These are phyloP conservation scores for Musa beccarii DNA, from an alignment of 176 grass and related monocot genomes.

Conservation along the genomic window DNA sequence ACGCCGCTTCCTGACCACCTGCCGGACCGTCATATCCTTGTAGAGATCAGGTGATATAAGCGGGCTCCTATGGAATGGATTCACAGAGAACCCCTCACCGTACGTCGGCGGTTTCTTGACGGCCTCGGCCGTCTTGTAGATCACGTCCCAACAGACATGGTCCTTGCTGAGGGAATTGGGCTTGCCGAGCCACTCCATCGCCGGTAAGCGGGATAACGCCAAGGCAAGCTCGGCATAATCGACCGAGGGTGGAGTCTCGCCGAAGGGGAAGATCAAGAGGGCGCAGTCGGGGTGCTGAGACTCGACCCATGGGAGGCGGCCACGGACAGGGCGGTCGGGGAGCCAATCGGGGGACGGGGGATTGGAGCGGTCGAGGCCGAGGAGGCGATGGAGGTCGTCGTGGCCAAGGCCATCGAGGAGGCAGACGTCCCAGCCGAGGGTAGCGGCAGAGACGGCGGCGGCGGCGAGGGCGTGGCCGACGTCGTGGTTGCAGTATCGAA, in stretches of 20 bases:
- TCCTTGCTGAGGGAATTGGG: constrained; percentile 66
- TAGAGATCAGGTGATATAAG: constrained; percentile 40
- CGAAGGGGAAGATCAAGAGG: constrained; percentile 51
- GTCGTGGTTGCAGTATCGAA: constrained; percentile 92
- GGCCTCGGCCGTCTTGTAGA: constrained; percentile 59
- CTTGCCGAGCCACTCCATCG: constrained; percentile 46
- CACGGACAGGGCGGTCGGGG: constrained; percentile 21
- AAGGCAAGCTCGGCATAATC: constrained; percentile 47
- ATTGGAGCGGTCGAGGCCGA: constrained; percentile 38
- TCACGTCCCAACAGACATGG: constrained; percentile 85
- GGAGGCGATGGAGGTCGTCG: constrained; percentile 46
- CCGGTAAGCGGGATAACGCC: constrained; percentile 24
- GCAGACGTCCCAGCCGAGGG: constrained; percentile 68
- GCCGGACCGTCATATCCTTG: constrained; percentile 43
- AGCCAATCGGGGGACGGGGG: constrained; percentile 18
- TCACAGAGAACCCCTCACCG: constrained; percentile 32
- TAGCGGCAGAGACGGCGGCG: constrained; percentile 37
- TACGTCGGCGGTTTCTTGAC: constrained; percentile 53
- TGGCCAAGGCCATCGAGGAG: constrained; percentile 60
- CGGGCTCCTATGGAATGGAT: constrained; percentile 32
- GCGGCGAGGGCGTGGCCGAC: constrained; percentile 74
- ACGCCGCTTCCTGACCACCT: constrained; percentile 49
- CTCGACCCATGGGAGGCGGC: constrained; percentile 54
- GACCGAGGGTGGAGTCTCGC: constrained; percentile 25
- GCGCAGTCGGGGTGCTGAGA: constrained; percentile 68